Conservation (phyloP, 306 rosid genomes). For the Mucuna pruriens region DNA sequence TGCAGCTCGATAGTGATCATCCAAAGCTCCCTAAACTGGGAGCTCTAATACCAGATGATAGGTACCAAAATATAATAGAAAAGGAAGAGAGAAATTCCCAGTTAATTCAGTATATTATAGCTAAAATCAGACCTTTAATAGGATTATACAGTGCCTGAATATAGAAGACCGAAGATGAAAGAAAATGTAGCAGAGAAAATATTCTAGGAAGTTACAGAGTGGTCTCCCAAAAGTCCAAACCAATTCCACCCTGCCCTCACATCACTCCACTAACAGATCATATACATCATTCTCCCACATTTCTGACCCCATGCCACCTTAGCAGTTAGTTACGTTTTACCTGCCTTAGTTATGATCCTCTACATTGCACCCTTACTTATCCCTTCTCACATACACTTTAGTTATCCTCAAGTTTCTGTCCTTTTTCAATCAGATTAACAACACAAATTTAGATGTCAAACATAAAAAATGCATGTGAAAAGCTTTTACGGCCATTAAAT, state of each 20-base stretch:
- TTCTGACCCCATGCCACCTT: background rate
- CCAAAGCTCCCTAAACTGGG: background rate
- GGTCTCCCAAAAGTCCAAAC: background rate
- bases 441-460: background rate
- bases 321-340: background rate
- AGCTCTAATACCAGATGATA: background rate
- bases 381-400: background rate
- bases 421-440: constrained; percentile 3
- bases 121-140: background rate
- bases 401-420: background rate
- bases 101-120: background rate
- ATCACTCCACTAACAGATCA: background rate
- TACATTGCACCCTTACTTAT: background rate
- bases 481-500: background rate
- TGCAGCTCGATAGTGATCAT: background rate
- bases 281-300: background rate
- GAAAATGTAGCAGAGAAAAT: background rate
- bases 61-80: background rate
- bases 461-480: background rate
- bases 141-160: background rate
- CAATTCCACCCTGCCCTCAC: background rate
- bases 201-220: background rate
- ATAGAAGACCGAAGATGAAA: background rate
- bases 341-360: background rate
- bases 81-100: background rate